A percentile compares a stretch with the other conserved stretches of the same genome.
These are phyloP conservation scores for Clarireedia hainanense DNA, from an alignment of 2,329 filamentous ascomycete genomes.

Conservation along the genomic window DNA sequence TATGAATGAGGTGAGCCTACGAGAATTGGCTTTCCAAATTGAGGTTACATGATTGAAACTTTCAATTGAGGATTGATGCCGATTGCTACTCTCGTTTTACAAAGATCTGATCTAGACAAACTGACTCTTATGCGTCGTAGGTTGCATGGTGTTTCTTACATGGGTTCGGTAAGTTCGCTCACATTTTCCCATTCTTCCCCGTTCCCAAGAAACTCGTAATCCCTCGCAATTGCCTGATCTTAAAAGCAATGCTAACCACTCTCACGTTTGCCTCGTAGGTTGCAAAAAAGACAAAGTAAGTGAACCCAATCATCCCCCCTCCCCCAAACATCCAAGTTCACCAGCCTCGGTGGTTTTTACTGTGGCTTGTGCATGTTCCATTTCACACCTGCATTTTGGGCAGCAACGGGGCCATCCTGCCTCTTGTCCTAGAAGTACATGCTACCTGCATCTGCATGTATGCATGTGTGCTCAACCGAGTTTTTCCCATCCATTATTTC, in stretches of 20 bases:
- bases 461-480: conserved; percentile 5
- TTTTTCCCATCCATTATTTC: conserved; percentile 10
- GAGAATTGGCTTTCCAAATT: not conserved
- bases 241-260: no score
- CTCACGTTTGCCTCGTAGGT: conserved; percentile 4
- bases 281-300: conserved; percentile 97
- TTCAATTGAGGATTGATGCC: not conserved
- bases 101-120: conserved; percentile 7
- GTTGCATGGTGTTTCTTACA: conserved; percentile 86
- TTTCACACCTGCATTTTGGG: conserved; percentile 34
- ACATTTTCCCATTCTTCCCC: not conserved
- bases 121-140: conserved; percentile 1
- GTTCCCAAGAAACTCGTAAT: not conserved
- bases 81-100: not conserved
- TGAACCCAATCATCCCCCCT: conserved; percentile 21
- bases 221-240: no score
- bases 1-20: conserved; percentile 71
- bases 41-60: conserved; percentile 1
- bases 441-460: conserved; percentile 1
- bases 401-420: conserved; percentile 32
- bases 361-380: conserved; percentile 25
- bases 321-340: conserved; percentile 6
- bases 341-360: conserved; percentile 1
- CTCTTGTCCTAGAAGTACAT: conserved; percentile 7
- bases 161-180: conserved; percentile 63